Evolutionary conservation across 352 stramenopile genomes (phyloP), one percentile per base, ranked within the genome.

Genomic region (Phytophthora boehmeriae): DNA sequence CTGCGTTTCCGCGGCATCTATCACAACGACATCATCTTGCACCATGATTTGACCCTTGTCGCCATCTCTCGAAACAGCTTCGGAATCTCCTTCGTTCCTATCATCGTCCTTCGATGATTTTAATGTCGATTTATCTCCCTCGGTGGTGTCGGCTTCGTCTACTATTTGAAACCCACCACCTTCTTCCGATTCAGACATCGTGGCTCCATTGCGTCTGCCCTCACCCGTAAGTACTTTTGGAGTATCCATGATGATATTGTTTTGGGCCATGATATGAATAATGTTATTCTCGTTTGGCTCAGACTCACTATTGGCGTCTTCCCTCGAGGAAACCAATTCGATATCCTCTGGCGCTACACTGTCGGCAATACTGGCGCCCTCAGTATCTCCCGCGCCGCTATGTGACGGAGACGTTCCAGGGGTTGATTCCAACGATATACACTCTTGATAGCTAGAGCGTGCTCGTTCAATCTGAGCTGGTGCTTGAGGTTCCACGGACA

Each of bases 11-110:
- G 6, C 5, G 17, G 8, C 25, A 13, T 38, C 39, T 27, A 16
- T 19, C 5, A 46, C 39, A 22, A 38, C 20, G n/a, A 60, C 28
- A 20, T 44, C 19, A 16, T 50, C 32, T 57, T 36, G 27, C 8
- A 52, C 27, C 45, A 66, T 55, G 19, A 25, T 27, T 48, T 55
- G 34, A 39, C 8, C 34, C 5, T 9, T 9, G 20, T 58, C 56
- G 8, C 68, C 20, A 8, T 65, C 51, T 53, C 68, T 71, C 8
- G 67, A 23, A n/a, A 65, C 47, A 42, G 39, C 9, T n/a, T 13
- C 55, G 4, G 45, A 2, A 16, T 65, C 41, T 22, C 30, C 36
- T 8, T 14, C 10, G 46, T 41, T 28, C 39, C 30, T 42, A 16
- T 16, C 54, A 6, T 30, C 13, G 20, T 8, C 32, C 16, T 60